Evolutionary conservation across 2,329 filamentous ascomycete genomes (phyloP), one percentile per base, ranked within the genome.

Genomic region (Elsinoe fawcettii): DNA sequence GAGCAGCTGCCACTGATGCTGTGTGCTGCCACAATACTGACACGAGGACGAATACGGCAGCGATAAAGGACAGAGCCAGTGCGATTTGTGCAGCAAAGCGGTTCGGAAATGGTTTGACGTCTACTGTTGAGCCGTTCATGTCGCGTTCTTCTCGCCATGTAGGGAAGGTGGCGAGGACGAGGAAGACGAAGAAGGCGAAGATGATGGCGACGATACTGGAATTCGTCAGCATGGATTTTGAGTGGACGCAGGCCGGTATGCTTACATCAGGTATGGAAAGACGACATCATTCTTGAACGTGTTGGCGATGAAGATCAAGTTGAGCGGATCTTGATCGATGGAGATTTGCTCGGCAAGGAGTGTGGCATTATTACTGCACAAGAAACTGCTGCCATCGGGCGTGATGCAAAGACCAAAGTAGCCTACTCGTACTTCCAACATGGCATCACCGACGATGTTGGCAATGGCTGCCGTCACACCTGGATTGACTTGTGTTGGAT

Each of bases 261-360:
- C 88, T 77, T 73, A 93, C 87, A 99, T 86, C 18, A 99, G 77
- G 69, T 97, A 99, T 8, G 93, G 93, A 70, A 99, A 99, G 44
- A 99, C 92, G 70, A 99, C 93, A 74, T 91, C 92, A 72, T 97
- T 90, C 73, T 97, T 97, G 77, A 99, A 99, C 63, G 95, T 95
- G 65, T 87, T 86, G 22, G 93, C 92, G 57, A 99, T 83, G 93
- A 92, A 99, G 66, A 99, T 91, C 67, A 99, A 77, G 72, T 99
- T 99, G 68, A 99, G 78, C 37, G 93, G 93, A 74, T 99, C 93
- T 73, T 96, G 88, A 68, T 96, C 90, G 41, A 95, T 83, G 18
- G 82, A 86, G 43, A 97, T 82, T 73, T 96, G 86, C 71, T 93
- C 87, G 36, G 93, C 92, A 49, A 99, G 80, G 2, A 90, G 85